Evolutionary conservation across 1,284 basidiomycete species (phyloP).

Genomic region (Leccinum huronense): DNA sequence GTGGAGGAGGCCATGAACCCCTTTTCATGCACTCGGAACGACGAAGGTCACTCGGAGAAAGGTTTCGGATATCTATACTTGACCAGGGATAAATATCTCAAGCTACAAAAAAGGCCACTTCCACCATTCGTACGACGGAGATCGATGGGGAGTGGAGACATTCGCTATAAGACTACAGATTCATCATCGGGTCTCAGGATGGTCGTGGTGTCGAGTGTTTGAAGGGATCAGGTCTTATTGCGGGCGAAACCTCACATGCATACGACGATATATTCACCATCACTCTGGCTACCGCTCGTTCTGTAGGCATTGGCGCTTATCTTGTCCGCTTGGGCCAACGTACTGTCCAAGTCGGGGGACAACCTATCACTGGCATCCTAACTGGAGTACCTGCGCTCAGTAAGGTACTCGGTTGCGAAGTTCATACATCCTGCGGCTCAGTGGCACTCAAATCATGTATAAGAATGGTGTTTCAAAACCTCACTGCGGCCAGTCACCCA

Average conservation of each 20-base stretch:
- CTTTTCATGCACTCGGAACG: slow-evolving; percentile 93
- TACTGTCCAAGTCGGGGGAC: slow-evolving; percentile 98
- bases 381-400: slow-evolving; percentile 97
- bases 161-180: slow-evolving; percentile 91
- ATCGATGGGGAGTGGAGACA: slow-evolving; percentile 82
- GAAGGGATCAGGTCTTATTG: slow-evolving; percentile 96
- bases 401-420: slow-evolving; percentile 98
- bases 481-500: slow-evolving; percentile 88
- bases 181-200: slow-evolving; percentile 91
- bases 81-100: slow-evolving; percentile 80
- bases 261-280: slow-evolving; percentile 99
- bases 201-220: slow-evolving; percentile 98
- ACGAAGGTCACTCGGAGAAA: slow-evolving; percentile 82
- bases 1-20: slow-evolving; percentile 90
- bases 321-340: slow-evolving; percentile 97
- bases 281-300: slow-evolving; percentile 97
- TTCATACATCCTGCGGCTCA: slow-evolving; percentile 98
- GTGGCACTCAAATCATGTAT: slow-evolving; percentile 99
- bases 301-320: slow-evolving; percentile 99
- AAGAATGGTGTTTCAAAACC: slow-evolving; percentile 97
- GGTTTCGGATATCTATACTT: slow-evolving; percentile 97
- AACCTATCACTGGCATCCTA: slow-evolving; percentile 86
- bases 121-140: slow-evolving; percentile 81
- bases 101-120: slow-evolving; percentile 77
- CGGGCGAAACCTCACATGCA: slow-evolving; percentile 96